Percentiles rank a stretch among this genome's conserved stretches.
Conservation (phyloP, 495 filamentous ascomycete genomes). For the Aspergillus kassunensis region DNA sequence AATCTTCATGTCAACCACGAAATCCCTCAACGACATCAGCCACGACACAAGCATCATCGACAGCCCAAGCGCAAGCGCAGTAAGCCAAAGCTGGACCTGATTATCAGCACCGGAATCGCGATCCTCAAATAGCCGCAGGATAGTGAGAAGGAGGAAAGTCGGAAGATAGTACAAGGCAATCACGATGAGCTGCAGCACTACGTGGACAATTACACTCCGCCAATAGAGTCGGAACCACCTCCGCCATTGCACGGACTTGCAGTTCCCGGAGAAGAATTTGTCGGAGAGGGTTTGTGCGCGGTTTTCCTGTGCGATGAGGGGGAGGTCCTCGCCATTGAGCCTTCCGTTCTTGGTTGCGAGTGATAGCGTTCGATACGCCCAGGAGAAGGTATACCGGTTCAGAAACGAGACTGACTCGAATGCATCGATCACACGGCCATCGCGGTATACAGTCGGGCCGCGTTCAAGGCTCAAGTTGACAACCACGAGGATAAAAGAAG, state of each 20-base stretch:
- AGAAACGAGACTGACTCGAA: constrained; percentile 55
- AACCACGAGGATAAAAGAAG: not conserved
- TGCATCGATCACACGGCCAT: constrained; percentile 52
- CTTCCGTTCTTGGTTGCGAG: constrained; percentile 50
- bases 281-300: constrained; percentile 10
- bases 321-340: constrained; percentile 55
- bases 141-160: constrained; percentile 4
- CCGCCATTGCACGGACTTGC: constrained; percentile 1
- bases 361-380: constrained; percentile 48
- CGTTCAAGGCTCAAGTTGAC: constrained; percentile 43
- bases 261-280: not conserved
- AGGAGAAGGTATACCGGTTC: constrained; percentile 54
- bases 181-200: constrained; percentile 7
- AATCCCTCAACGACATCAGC: constrained; percentile 12
- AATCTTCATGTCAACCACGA: constrained; percentile 11
- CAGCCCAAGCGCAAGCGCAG: constrained; percentile 7
- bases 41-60: constrained; percentile 12
- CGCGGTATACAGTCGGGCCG: constrained; percentile 53
- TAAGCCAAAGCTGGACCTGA: constrained; percentile 10
- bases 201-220: constrained; percentile 1
- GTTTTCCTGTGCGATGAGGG: constrained; percentile 16
- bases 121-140: constrained; percentile 13
- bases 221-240: constrained; percentile 13
- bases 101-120: constrained; percentile 12
- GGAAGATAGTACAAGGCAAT: constrained; percentile 6